These are phyloP conservation scores for Rutstroemia sp. DNA, from an alignment of 2,329 filamentous ascomycete genomes.

Conservation along the genomic window DNA sequence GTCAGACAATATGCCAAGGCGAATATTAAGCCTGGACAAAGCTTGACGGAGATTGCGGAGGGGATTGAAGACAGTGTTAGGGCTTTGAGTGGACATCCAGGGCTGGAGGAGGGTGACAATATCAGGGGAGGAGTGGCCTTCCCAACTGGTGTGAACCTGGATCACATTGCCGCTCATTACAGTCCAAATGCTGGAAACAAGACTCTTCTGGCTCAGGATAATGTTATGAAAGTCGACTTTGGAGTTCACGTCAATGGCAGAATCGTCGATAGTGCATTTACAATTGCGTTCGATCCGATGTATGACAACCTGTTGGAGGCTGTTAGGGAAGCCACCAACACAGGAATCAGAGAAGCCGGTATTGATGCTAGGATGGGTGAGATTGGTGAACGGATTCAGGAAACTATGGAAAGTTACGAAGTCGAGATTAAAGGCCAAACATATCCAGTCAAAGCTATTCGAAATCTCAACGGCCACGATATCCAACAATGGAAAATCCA, in stretches of 20 bases:
- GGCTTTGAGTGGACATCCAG: conserved; percentile 67
- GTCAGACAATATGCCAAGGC: conserved; percentile 78
- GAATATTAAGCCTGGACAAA: conserved; percentile 73
- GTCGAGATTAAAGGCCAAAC: conserved; percentile 45
- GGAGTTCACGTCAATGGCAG: conserved; percentile 64
- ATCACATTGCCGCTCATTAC: conserved; percentile 81
- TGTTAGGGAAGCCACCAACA: conserved; percentile 62
- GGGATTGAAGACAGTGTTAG: conserved; percentile 81
- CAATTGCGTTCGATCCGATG: conserved; percentile 58
- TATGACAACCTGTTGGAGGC: conserved; percentile 62
- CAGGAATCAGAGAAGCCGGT: conserved; percentile 80
- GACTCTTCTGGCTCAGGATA: conserved; percentile 53
- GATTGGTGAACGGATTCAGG: conserved; percentile 50
- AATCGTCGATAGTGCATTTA: conserved; percentile 67
- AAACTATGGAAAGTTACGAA: conserved; percentile 56
- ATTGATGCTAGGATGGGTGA: conserved; percentile 82
- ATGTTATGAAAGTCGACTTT: conserved; percentile 70
- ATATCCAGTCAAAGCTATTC: conserved; percentile 47
- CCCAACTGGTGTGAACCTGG: conserved; percentile 75
- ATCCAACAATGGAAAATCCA: conserved; percentile 88
- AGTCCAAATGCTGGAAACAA: conserved; percentile 86
- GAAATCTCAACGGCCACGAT: conserved; percentile 62
- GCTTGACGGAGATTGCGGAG: conserved; percentile 73
- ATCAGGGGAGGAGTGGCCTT: conserved; percentile 79
- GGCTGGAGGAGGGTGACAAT: conserved; percentile 70